These are phyloP conservation scores for Colletotrichum australisinense DNA, from an alignment of 2,329 filamentous ascomycete species.

Conservation along the genomic window DNA sequence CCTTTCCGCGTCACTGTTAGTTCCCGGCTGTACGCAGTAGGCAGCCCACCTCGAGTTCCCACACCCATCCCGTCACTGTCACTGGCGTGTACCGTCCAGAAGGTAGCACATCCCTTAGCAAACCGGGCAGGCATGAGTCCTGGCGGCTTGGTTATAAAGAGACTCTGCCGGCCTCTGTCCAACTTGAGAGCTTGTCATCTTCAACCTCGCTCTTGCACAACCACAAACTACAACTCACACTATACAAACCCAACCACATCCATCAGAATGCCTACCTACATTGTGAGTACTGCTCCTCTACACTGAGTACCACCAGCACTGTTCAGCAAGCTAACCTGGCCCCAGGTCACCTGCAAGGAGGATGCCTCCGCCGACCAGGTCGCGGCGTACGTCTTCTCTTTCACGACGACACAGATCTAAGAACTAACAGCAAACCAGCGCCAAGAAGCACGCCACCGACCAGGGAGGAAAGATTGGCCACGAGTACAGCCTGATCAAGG, in stretches of 20 bases:
- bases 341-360: slow-evolving; percentile 83
- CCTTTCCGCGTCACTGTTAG: slow-evolving; percentile 28
- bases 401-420: neutral
- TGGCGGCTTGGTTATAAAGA: slow-evolving; percentile 27
- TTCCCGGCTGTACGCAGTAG: slow-evolving; percentile 15
- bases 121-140: slow-evolving; percentile 25
- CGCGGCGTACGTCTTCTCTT: slow-evolving; percentile 64
- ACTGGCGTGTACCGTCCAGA: neutral
- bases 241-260: slow-evolving; percentile 1
- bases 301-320: neutral
- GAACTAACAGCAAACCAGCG: slow-evolving; percentile 58
- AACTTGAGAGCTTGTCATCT: neutral
- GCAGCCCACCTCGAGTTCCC: slow-evolving; percentile 15
- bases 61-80: slow-evolving; percentile 10
- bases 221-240: neutral
- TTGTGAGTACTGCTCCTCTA: slow-evolving; percentile 51
- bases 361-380: slow-evolving; percentile 75
- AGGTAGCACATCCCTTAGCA: slow-evolving; percentile 1
- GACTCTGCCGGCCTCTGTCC: slow-evolving; percentile 2
- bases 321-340: slow-evolving; percentile 31
- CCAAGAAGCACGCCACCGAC: slow-evolving; percentile 79
- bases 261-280: slow-evolving; percentile 66
- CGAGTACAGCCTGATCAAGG: slow-evolving; percentile 90
- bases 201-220: slow-evolving; percentile 9
- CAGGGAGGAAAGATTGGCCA: slow-evolving; percentile 88